A percentile compares a stretch with the other conserved stretches of the same genome.
These are phyloP conservation scores for Ceratobasidium sp. DNA, from an alignment of 1,284 basidiomycete species.

Conservation along the genomic window DNA sequence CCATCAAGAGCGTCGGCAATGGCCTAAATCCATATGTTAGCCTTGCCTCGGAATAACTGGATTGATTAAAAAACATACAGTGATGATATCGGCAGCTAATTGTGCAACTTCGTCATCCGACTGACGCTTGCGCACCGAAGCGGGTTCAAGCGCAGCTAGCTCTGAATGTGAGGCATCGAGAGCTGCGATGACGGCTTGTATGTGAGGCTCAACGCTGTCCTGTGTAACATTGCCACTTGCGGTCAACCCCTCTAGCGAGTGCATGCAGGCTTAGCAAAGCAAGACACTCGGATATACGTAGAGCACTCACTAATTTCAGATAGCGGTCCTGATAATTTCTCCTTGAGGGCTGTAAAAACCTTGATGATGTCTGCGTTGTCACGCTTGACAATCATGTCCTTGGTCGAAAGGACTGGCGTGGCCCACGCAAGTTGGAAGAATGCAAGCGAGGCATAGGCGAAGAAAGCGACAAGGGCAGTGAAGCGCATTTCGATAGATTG, in stretches of 20 bases:
- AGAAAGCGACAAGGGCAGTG: neutral
- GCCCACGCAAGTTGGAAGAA: constrained; percentile 8
- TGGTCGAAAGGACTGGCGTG: constrained; percentile 12
- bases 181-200: constrained; percentile 45
- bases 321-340: neutral
- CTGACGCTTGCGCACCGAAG: constrained; percentile 43
- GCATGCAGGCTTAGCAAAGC: constrained; percentile 10
- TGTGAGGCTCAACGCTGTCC: constrained; percentile 46
- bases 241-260: constrained; percentile 42
- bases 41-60: neutral
- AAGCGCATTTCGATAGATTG: constrained; percentile 8
- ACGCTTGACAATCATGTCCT: constrained; percentile 29
- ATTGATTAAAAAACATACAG: constrained; percentile 2
- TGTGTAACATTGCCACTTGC: constrained; percentile 45
- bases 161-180: constrained; percentile 44
- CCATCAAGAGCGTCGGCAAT: constrained; percentile 44
- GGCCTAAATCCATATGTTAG: constrained; percentile 42
- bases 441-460: constrained; percentile 11
- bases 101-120: constrained; percentile 46
- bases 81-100: constrained; percentile 45
- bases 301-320: neutral
- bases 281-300: neutral
- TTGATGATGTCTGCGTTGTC: constrained; percentile 11
- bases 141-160: constrained; percentile 43
- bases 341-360: neutral